Percentiles rank a stretch among this genome's conserved stretches.
phyloP scores from a whole-genome alignment of 257 asterid species.

The Datura wrightii region DNA sequence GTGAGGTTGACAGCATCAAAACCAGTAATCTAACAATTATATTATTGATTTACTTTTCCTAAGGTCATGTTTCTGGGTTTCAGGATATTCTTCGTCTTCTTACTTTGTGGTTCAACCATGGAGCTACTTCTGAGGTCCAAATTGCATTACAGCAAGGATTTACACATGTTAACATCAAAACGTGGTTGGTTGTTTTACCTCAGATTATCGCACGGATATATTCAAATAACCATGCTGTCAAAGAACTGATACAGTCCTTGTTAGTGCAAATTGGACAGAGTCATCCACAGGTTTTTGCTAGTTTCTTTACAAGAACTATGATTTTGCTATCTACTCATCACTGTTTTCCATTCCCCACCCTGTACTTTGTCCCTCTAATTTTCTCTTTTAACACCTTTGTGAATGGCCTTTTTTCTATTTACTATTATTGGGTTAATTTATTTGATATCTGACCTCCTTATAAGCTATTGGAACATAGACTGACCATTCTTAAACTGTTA shows the following conservation, averaged over 20 bases:
- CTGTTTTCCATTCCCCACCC: not conserved
- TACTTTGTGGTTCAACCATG: slow-evolving; percentile 99
- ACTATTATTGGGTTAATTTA: slow-evolving; percentile 6
- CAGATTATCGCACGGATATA: slow-evolving; percentile 99
- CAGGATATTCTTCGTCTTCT: slow-evolving; percentile 99
- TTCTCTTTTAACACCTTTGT: not conserved
- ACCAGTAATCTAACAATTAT: no score
- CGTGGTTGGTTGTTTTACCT: slow-evolving; percentile 99
- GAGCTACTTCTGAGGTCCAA: slow-evolving; percentile 96
- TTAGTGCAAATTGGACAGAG: slow-evolving; percentile 94
- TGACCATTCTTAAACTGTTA: not conserved
- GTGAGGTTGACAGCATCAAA: no score
- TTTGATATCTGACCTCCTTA: slow-evolving; percentile 16
- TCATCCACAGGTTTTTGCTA: slow-evolving; percentile 88
- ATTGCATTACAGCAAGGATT: slow-evolving; percentile 93
- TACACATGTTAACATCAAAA: slow-evolving; percentile 91
- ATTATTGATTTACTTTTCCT: not conserved
- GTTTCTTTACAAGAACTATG: not conserved
- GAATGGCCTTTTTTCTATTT: not conserved
- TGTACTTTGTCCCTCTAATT: not conserved
- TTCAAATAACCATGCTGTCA: slow-evolving; percentile 91
- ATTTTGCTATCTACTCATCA: slow-evolving; percentile 6
- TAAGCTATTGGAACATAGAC: not conserved
- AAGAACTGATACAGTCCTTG: slow-evolving; percentile 92
- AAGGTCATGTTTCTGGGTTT: slow-evolving; percentile 30